Evolutionary conservation across 495 filamentous ascomycete genomes (phyloP), one percentile per base, ranked within the genome.

Genomic region (Podospora pseudopauciseta): DNA sequence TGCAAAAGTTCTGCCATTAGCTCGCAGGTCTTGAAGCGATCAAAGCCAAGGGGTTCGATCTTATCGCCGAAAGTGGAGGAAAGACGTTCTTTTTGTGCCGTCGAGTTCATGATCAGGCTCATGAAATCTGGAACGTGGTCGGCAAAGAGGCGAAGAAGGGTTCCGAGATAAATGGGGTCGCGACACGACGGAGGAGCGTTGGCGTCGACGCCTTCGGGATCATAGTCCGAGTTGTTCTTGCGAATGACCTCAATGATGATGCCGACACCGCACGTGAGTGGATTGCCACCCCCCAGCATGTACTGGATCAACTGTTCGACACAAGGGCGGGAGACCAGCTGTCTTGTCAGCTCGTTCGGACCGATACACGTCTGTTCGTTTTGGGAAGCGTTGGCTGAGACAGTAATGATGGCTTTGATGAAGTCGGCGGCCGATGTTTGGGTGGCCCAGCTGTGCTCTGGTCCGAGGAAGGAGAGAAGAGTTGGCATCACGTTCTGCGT

Each of bases 191-290:
- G 93, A 64, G 87, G 79, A 11, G 91, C 86, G 68, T 93, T 90
- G 49, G 91, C 88, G 60, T 91, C 90, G 60, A 89, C 85, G 69
- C 91, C 89, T 70, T 98, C 96, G 3, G 93, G 91, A 72, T 99
- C 95, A 74, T 99, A 99, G 78, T 99, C 95, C 0, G 96, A 98
- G 74, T 99, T 99, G 74, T 99, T 99, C 81, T 99, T 99, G 62
- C 95, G 87, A 73, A 99, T 99, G 30, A 99, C 95, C 77, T 99
- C 95, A 70, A 99, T 98, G 15, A 99, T 87, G 70, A 97, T 97
- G 18, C 96, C 95, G 32, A 99, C 95, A 20, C 95, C 96, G 54
- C 98, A 96, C 1, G 95, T 98, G 65, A 99, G 81, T 4, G 95
- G 90, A 72, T 98, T 98, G 55, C 95, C 96, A 30, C 95, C 95